These are phyloP conservation scores for Cenchrus fungigraminus DNA, from an alignment of 176 grass and related monocot species.

Conservation along the genomic window DNA sequence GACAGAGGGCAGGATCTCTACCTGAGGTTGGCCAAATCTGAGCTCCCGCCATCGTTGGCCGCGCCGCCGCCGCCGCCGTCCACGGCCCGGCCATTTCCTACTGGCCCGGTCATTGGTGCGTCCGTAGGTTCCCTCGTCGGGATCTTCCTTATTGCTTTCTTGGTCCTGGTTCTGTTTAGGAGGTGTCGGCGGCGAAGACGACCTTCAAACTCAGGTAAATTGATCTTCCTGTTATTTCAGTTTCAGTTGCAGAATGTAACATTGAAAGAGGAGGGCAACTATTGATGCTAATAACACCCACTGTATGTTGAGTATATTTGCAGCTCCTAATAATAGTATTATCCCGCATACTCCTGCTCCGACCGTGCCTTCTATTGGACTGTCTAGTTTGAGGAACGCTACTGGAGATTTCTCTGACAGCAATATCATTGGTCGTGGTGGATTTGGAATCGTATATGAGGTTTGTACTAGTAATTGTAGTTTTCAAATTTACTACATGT, in stretches of 20 bases:
- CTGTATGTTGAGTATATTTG: not conserved
- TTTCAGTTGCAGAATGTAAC: not conserved
- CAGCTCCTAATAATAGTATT: too few species aligned
- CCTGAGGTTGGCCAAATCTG: slow-evolving; percentile 9
- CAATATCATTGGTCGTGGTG: too few species aligned
- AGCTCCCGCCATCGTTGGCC: not conserved
- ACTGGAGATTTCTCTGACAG: too few species aligned
- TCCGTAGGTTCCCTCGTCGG: not conserved
- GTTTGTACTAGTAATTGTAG: too few species aligned
- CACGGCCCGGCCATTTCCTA: not conserved
- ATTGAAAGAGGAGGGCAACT: not conserved
- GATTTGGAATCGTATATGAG: too few species aligned
- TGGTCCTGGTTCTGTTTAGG: not conserved
- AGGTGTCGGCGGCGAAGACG: not conserved
- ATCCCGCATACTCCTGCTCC: too few species aligned
- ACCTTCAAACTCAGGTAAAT: not conserved
- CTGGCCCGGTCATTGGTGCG: not conserved
- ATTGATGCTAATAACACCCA: not conserved
- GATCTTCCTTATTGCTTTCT: not conserved
- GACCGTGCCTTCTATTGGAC: too few species aligned
- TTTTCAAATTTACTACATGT: too few species aligned
- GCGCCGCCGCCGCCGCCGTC: not conserved
- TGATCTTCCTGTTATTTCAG: not conserved
- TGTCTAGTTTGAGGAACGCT: too few species aligned
- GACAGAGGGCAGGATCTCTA: slow-evolving; percentile 23